These are phyloP conservation scores for Pseudopediastrum boryanum DNA, from an alignment of 139 green algal species.

Conservation along the genomic window DNA sequence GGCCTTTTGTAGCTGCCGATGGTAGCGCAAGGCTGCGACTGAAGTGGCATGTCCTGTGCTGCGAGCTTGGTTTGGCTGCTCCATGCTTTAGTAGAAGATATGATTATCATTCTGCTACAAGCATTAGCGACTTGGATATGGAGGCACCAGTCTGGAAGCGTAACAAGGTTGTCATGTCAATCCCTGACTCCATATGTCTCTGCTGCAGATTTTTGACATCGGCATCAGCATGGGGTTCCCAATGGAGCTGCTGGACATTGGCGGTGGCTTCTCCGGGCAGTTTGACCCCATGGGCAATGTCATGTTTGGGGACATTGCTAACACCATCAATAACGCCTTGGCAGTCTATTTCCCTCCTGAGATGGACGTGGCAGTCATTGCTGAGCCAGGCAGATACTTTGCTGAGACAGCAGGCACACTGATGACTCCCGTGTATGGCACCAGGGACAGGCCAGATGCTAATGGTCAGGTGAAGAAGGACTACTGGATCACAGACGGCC, in stretches of 20 bases:
- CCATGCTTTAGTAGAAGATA: too few species aligned
- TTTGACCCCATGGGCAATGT: constrained; percentile 71
- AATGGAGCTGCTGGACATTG: constrained; percentile 96
- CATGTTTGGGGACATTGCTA: constrained; percentile 76
- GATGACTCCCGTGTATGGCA: constrained; percentile 83
- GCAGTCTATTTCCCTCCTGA: constrained; percentile 84
- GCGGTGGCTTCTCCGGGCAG: constrained; percentile 90
- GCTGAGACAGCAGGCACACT: constrained; percentile 88
- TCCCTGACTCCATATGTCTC: too few species aligned
- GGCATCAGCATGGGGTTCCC: constrained; percentile 73
- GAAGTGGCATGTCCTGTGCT: too few species aligned
- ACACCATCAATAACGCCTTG: constrained; percentile 86
- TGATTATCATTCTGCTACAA: too few species aligned
- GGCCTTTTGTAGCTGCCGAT: too few species aligned
- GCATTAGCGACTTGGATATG: too few species aligned
- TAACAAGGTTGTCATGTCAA: too few species aligned
- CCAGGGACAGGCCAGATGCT: constrained; percentile 56
- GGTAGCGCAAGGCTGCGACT: too few species aligned
- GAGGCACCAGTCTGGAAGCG: too few species aligned
- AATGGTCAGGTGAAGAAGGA: constrained; percentile 54
- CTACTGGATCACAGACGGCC: constrained; percentile 94
- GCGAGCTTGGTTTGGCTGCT: too few species aligned
- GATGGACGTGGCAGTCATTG: constrained; percentile 81
- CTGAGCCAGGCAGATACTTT: constrained; percentile 97
- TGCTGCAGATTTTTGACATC: constrained; percentile 78